Percentiles rank a stretch among this genome's conserved stretches.
These are phyloP conservation scores for Pulveroboletus sp. DNA, from an alignment of 768 basidiomycete genomes.

Conservation along the genomic window DNA sequence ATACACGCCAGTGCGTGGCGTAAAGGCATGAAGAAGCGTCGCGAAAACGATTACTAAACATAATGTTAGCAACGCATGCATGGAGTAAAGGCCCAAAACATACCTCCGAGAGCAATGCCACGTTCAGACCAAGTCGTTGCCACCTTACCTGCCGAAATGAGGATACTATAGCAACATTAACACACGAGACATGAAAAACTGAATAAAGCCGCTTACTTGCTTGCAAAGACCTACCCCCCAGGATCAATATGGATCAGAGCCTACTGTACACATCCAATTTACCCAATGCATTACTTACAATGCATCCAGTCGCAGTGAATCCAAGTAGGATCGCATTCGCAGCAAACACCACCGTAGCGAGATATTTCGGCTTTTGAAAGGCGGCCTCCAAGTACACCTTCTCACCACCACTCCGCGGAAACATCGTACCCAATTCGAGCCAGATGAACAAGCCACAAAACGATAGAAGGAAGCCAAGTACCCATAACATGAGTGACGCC, in stretches of 20 bases:
- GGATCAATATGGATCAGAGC: neutral
- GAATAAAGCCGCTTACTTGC: conserved; percentile 23
- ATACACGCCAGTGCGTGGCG: conserved; percentile 42
- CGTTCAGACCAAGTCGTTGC: conserved; percentile 47
- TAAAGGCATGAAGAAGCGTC: conserved; percentile 49
- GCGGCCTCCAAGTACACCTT: conserved; percentile 59
- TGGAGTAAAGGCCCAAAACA: neutral
- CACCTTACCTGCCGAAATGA: conserved; percentile 39
- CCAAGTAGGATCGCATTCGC: conserved; percentile 42
- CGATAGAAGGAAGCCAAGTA: conserved; percentile 54
- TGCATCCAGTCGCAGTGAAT: conserved; percentile 43
- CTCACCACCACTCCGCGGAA: conserved; percentile 57
- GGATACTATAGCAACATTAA: conserved; percentile 34
- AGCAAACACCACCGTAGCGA: conserved; percentile 48
- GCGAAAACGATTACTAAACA: conserved; percentile 45
- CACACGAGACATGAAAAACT: neutral
- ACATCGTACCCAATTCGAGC: conserved; percentile 63
- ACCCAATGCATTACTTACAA: conserved; percentile 32
- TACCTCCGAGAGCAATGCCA: conserved; percentile 56
- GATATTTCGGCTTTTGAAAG: conserved; percentile 42
- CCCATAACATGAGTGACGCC: conserved; percentile 60
- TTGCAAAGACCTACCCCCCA: conserved; percentile 27
- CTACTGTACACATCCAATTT: neutral
- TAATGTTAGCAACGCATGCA: no score
- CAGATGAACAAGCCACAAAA: conserved; percentile 58